Conservation (phyloP, 495 filamentous ascomycete genomes). For the Penicillium parvum region DNA sequence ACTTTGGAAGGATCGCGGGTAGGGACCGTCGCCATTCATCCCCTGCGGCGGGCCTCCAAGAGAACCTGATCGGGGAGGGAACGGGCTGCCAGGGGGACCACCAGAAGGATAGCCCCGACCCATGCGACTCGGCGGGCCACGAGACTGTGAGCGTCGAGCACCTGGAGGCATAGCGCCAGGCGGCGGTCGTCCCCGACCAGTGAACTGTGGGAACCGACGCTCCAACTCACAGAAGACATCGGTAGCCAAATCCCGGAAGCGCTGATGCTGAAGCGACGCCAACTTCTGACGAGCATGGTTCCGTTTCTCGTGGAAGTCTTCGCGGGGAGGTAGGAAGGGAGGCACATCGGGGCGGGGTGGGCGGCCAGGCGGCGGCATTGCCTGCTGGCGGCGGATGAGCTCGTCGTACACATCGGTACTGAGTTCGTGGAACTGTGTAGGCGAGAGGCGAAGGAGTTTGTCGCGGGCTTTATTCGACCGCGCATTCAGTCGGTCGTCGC, state of each 20-base stretch:
- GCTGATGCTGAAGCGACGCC: conserved; percentile 72
- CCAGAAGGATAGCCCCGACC: conserved; percentile 41
- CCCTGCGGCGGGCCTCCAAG: conserved; percentile 41
- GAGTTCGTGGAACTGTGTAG: conserved; percentile 92
- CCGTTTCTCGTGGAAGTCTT: conserved; percentile 90
- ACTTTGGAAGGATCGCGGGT: conserved; percentile 87
- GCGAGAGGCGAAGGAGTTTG: conserved; percentile 82
- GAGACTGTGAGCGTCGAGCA: conserved; percentile 38
- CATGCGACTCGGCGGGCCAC: conserved; percentile 34
- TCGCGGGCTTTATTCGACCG: conserved; percentile 85
- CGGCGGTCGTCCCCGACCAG: conserved; percentile 43
- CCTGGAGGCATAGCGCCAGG: conserved; percentile 41
- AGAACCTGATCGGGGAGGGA: conserved; percentile 44
- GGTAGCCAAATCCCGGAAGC: conserved; percentile 87
- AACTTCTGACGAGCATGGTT: conserved; percentile 95
- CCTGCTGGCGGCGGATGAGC: conserved; percentile 75
- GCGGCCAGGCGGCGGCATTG: conserved; percentile 50
- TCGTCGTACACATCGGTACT: conserved; percentile 98
- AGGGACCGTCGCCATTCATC: conserved; percentile 52
- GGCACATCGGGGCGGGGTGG: conserved; percentile 55
- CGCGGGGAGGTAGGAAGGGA: conserved; percentile 71
- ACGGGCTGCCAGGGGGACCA: conserved; percentile 35
- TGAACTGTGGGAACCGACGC: conserved; percentile 80
- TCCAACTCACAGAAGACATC: conserved; percentile 96
- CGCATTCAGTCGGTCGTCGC: conserved; percentile 68